Percentiles rank a stretch among this genome's conserved stretches.
phyloP scores from a whole-genome alignment of 768 basidiomycete genomes.

The Brasilioporus rufonigricans region DNA sequence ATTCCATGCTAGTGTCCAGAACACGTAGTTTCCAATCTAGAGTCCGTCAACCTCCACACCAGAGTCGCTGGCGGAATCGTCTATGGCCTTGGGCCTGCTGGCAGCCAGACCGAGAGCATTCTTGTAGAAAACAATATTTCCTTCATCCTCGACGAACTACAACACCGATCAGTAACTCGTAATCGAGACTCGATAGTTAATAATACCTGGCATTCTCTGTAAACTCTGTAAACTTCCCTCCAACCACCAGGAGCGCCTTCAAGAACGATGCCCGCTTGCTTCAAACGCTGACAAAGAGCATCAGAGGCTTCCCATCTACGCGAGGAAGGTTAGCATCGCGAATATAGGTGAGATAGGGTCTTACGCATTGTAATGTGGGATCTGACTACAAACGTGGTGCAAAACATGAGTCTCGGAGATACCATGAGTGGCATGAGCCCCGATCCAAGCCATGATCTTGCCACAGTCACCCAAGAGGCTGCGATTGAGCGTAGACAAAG shows the following conservation, averaged over 20 bases:
- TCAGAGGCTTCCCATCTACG: constrained; percentile 87
- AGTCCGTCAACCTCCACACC: constrained; percentile 49
- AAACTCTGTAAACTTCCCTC: constrained; percentile 77
- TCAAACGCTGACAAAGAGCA: constrained; percentile 75
- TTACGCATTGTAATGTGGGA: no score
- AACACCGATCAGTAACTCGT: not conserved
- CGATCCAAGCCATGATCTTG: no score
- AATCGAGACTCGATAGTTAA: not conserved
- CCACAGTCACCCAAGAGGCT: no score
- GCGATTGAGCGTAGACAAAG: no score
- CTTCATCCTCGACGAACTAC: constrained; percentile 92
- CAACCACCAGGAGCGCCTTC: constrained; percentile 76
- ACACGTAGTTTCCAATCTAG: constrained; percentile 20
- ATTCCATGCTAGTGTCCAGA: constrained; percentile 3
- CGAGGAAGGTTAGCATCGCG: no score
- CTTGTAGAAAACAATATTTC: constrained; percentile 89
- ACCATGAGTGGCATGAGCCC: no score
- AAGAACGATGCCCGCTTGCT: constrained; percentile 55
- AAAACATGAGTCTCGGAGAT: no score
- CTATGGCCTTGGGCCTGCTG: constrained; percentile 62
- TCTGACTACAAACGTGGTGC: no score
- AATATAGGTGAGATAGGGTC: no score
- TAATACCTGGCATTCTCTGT: constrained; percentile 69
- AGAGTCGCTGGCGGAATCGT: constrained; percentile 50
- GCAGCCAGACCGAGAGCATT: constrained; percentile 78